These are phyloP conservation scores for Phytophthora multivora DNA, from an alignment of 352 stramenopile species.

Conservation along the genomic window DNA sequence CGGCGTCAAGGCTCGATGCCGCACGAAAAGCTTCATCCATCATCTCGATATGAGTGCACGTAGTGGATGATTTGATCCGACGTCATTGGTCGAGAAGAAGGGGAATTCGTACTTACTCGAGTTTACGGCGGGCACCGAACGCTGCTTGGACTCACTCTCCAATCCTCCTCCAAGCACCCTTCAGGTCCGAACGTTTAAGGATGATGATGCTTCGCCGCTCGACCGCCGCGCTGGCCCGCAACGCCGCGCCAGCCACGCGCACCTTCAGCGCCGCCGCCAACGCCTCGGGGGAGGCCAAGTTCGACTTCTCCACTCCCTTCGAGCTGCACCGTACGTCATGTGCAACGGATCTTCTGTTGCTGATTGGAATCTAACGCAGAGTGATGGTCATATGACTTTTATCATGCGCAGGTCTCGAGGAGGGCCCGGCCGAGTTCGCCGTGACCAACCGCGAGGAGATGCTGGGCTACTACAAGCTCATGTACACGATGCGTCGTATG, in stretches of 20 bases:
- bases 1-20: background rate
- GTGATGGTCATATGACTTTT: constrained; percentile 16
- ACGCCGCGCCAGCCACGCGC: constrained; percentile 37
- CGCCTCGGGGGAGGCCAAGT: constrained; percentile 65
- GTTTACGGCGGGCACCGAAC: background rate
- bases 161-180: constrained; percentile 57
- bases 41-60: constrained; percentile 18
- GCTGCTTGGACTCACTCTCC: constrained; percentile 29
- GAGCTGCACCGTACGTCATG: constrained; percentile 76
- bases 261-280: constrained; percentile 66
- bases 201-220: constrained; percentile 77
- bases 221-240: constrained; percentile 44
- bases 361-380: background rate
- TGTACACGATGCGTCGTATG: constrained; percentile 99
- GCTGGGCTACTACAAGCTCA: constrained; percentile 96
- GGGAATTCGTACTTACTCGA: constrained; percentile 31
- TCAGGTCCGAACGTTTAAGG: constrained; percentile 2
- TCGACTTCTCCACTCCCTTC: constrained; percentile 72
- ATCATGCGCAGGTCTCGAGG: constrained; percentile 60
- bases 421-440: constrained; percentile 60
- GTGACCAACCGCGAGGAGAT: constrained; percentile 96
- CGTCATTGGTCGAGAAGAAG: constrained; percentile 25
- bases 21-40: constrained; percentile 13
- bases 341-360: background rate
- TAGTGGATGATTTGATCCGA: constrained; percentile 32